Conservation (phyloP, 2,329 filamentous ascomycete genomes). For the Calycina marina region DNA sequence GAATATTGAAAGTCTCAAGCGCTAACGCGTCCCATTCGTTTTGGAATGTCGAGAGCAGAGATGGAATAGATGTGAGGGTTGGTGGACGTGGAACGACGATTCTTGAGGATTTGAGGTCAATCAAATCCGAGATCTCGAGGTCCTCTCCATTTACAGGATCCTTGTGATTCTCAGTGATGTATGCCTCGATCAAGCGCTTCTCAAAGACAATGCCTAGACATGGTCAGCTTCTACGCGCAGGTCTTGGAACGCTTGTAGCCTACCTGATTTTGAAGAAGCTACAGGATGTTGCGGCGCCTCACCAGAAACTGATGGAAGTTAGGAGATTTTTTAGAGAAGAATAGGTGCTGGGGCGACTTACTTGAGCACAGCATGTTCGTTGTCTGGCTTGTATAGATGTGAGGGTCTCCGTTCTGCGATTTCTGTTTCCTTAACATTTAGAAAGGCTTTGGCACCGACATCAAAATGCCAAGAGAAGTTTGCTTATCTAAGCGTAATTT, state of each 20-base stretch:
- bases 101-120: slow-evolving; percentile 72
- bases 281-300: slow-evolving; percentile 92
- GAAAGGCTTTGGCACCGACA: too few species aligned
- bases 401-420: too few species aligned
- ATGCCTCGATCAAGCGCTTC: slow-evolving; percentile 86
- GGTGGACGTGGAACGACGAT: slow-evolving; percentile 81
- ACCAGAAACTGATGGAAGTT: slow-evolving; percentile 59
- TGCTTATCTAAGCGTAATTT: neutral
- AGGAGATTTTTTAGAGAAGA: slow-evolving; percentile 18
- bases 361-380: slow-evolving; percentile 49
- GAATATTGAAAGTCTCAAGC: slow-evolving; percentile 79
- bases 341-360: slow-evolving; percentile 27
- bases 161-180: slow-evolving; percentile 83
- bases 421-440: too few species aligned
- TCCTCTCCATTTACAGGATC: slow-evolving; percentile 85
- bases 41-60: slow-evolving; percentile 85
- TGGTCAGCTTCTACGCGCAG: slow-evolving; percentile 11
- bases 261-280: slow-evolving; percentile 86
- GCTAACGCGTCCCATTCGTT: slow-evolving; percentile 96
- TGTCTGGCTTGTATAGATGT: too few species aligned
- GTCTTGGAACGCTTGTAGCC: slow-evolving; percentile 23
- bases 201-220: slow-evolving; percentile 72
- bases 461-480: too few species aligned
- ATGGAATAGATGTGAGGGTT: slow-evolving; percentile 88
- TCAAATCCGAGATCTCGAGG: slow-evolving; percentile 67